These are phyloP conservation scores for Fusarium sp. DNA, from an alignment of 2,329 filamentous ascomycete genomes.

Conservation along the genomic window DNA sequence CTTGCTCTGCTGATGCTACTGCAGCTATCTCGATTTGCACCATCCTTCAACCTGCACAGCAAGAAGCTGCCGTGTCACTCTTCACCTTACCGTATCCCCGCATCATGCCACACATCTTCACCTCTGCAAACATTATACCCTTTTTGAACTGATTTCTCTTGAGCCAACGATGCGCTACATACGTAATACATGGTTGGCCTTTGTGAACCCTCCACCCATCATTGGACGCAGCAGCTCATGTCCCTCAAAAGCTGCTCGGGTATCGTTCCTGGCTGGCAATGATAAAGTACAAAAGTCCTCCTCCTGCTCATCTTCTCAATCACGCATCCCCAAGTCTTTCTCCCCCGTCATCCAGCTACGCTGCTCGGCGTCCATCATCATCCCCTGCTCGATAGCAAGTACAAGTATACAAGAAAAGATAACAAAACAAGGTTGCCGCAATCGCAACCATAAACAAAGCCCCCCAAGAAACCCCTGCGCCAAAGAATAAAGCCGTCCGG, in stretches of 20 bases:
- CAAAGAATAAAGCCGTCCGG: conserved; percentile 42
- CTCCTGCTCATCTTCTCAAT: conserved; percentile 15
- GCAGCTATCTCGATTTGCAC: background rate
- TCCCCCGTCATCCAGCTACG: conserved; percentile 22
- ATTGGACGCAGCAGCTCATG: conserved; percentile 33
- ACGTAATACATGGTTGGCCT: background rate
- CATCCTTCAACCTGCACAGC: background rate
- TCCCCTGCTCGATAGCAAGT: conserved; percentile 22
- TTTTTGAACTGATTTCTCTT: conserved; percentile 13
- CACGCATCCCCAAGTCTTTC: background rate
- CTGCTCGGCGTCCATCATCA: conserved; percentile 7
- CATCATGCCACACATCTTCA: background rate
- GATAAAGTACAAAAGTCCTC: conserved; percentile 43
- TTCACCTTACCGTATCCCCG: background rate
- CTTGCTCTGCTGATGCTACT: background rate
- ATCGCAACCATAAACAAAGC: conserved; percentile 12
- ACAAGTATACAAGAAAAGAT: conserved; percentile 35
- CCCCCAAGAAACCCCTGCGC: conserved; percentile 35
- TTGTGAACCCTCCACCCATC: conserved; percentile 5
- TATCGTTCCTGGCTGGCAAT: conserved; percentile 44
- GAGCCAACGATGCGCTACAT: conserved; percentile 2
- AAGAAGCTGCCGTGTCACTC: background rate
- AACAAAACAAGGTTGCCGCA: conserved; percentile 8
- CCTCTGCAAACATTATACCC: background rate
- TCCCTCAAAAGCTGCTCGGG: conserved; percentile 39